phyloP scores from a whole-genome alignment of 2,329 filamentous ascomycete genomes.

The Beauveria scarabaeidicola region DNA sequence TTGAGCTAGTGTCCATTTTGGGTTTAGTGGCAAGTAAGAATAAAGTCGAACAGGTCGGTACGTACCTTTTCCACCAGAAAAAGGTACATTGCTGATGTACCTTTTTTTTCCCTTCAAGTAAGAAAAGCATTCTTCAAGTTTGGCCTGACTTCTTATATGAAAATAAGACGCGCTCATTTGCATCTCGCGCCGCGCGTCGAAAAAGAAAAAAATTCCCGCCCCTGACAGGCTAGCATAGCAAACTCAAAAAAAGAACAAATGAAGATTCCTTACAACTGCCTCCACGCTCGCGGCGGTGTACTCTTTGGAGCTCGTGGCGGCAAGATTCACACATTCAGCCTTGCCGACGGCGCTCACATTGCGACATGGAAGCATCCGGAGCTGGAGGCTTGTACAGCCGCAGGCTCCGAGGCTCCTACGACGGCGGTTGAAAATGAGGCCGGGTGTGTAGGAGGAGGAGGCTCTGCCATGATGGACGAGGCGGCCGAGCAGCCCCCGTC shows the following conservation, averaged over 20 bases:
- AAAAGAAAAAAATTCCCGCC: neutral
- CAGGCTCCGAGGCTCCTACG: neutral
- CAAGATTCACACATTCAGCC: conserved; percentile 58
- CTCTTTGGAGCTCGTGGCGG: conserved; percentile 69
- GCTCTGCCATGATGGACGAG: conserved; percentile 15
- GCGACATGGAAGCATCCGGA: conserved; percentile 53
- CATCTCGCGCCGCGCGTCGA: neutral
- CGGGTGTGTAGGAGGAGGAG: conserved; percentile 11
- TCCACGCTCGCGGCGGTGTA: conserved; percentile 46
- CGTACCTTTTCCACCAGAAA: neutral
- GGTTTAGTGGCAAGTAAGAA: neutral
- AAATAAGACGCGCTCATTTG: neutral
- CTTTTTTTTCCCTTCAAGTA: conserved; percentile 21
- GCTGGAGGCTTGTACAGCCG: conserved; percentile 25
- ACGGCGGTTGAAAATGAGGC: conserved; percentile 12
- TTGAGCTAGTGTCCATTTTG: neutral
- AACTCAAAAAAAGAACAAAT: conserved; percentile 21
- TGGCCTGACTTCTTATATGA: neutral
- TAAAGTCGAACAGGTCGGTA: neutral
- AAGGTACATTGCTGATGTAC: conserved; percentile 26
- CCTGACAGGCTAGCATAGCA: neutral
- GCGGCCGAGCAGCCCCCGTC: conserved; percentile 27
- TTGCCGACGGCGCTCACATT: conserved; percentile 48
- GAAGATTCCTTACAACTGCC: conserved; percentile 56
- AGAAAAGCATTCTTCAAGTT: neutral